These are phyloP conservation scores for Sclerotinia minor DNA, from an alignment of 2,329 filamentous ascomycete genomes.

Conservation along the genomic window DNA sequence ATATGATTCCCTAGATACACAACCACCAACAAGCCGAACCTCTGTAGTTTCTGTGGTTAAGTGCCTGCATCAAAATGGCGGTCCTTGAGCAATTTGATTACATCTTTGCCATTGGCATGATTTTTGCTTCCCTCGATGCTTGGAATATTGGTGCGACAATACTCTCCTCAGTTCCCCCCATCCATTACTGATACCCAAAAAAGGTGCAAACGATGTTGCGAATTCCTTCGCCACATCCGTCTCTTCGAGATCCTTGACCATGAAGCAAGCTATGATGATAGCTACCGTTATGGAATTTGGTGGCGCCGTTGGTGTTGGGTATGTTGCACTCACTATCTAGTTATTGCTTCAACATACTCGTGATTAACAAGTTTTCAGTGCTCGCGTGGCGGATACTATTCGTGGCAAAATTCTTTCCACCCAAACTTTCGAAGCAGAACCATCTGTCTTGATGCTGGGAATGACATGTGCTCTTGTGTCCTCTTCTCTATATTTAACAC, in stretches of 20 bases:
- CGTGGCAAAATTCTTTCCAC: constrained; percentile 74
- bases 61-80: background rate
- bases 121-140: constrained; percentile 58
- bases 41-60: background rate
- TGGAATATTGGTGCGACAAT: constrained; percentile 54
- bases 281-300: constrained; percentile 67
- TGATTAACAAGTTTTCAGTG: constrained; percentile 53
- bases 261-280: constrained; percentile 67
- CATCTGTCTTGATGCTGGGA: constrained; percentile 67
- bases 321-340: background rate
- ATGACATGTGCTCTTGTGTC: constrained; percentile 65
- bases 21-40: background rate
- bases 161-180: background rate
- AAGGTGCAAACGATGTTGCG: constrained; percentile 69
- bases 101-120: constrained; percentile 26
- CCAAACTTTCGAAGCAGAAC: constrained; percentile 57
- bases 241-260: constrained; percentile 73
- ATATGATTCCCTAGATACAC: background rate
- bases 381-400: constrained; percentile 73
- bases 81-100: constrained; percentile 18
- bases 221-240: constrained; percentile 82
- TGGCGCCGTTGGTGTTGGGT: constrained; percentile 54
- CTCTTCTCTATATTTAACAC: constrained; percentile 75
- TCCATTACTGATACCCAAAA: background rate
- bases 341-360: background rate